Percentiles rank a stretch among this genome's conserved stretches.
Evolutionary conservation across 1,139 yeast species (phyloP).

Genomic region (Yamadazyma mexicana): DNA sequence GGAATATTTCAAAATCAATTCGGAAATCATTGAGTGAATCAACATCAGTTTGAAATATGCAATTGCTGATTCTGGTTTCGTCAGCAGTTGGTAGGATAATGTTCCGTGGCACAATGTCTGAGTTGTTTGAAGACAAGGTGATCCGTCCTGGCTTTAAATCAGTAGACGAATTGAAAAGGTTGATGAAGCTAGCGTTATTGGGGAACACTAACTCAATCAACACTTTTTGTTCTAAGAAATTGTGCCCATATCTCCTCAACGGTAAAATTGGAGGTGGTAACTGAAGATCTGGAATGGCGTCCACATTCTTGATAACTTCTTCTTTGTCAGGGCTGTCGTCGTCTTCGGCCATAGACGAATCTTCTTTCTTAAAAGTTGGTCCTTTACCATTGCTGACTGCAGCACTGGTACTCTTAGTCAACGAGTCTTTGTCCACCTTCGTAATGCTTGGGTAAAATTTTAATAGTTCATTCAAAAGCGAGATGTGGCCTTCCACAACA

Average conservation of each 20-base stretch:
- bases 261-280: conserved; percentile 97
- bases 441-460: conserved; percentile 22
- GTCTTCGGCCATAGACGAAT: conserved; percentile 13
- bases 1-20: conserved; percentile 88
- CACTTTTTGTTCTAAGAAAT: conserved; percentile 85
- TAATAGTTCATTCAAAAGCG: conserved; percentile 67
- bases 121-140: conserved; percentile 69
- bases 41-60: conserved; percentile 84
- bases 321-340: conserved; percentile 45
- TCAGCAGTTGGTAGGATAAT: conserved; percentile 77
- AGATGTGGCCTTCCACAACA: conserved; percentile 89
- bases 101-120: conserved; percentile 84
- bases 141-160: conserved; percentile 56
- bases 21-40: conserved; percentile 65
- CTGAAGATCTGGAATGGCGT: conserved; percentile 83
- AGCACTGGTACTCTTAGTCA: background rate
- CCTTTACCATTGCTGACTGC: background rate
- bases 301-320: conserved; percentile 39
- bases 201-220: conserved; percentile 75
- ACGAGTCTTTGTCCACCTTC: conserved; percentile 3
- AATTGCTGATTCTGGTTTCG: conserved; percentile 52
- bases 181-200: conserved; percentile 53
- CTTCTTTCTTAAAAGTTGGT: background rate
- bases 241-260: conserved; percentile 89
- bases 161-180: conserved; percentile 45